Evolutionary conservation across 2,329 filamentous ascomycete genomes (phyloP).

Genomic region (Phyllosticta capitalensis): DNA sequence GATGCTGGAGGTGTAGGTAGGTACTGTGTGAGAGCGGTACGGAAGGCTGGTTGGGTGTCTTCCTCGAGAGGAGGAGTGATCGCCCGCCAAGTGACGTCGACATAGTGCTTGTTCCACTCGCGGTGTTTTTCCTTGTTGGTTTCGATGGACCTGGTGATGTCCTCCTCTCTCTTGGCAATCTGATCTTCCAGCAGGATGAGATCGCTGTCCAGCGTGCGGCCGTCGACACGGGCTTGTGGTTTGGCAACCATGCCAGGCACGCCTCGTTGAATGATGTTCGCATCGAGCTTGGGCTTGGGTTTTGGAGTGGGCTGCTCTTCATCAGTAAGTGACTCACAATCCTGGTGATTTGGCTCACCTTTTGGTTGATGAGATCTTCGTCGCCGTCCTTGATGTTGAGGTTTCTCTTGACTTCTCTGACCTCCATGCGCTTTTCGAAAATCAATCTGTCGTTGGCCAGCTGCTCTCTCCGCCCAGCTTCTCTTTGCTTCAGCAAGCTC

Average conservation of each 20-base stretch:
- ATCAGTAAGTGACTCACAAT: slow-evolving; percentile 15
- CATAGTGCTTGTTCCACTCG: slow-evolving; percentile 82
- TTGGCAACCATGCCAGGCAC: slow-evolving; percentile 46
- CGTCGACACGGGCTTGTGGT: slow-evolving; percentile 51
- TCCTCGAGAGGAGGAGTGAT: slow-evolving; percentile 65
- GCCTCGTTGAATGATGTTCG: slow-evolving; percentile 54
- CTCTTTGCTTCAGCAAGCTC: slow-evolving; percentile 66
- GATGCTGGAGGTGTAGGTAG: slow-evolving; percentile 41
- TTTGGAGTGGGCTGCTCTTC: slow-evolving; percentile 26
- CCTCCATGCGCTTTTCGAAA: slow-evolving; percentile 70
- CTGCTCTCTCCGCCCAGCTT: slow-evolving; percentile 67
- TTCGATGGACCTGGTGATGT: slow-evolving; percentile 73
- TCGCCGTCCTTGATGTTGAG: slow-evolving; percentile 87
- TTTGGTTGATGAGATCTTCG: slow-evolving; percentile 84
- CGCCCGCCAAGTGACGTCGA: slow-evolving; percentile 79
- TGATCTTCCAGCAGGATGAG: slow-evolving; percentile 68
- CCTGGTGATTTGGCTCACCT: slow-evolving; percentile 48
- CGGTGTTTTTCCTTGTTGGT: slow-evolving; percentile 79
- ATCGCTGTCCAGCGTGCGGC: slow-evolving; percentile 63
- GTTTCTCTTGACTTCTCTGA: slow-evolving; percentile 83
- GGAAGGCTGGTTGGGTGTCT: slow-evolving; percentile 28
- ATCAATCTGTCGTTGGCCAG: slow-evolving; percentile 65
- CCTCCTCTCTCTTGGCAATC: slow-evolving; percentile 69
- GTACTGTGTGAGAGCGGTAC: slow-evolving; percentile 29
- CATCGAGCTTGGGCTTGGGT: slow-evolving; percentile 49